phyloP scores from a whole-genome alignment of 139 green algal species.

The Coccomyxa sp. region DNA sequence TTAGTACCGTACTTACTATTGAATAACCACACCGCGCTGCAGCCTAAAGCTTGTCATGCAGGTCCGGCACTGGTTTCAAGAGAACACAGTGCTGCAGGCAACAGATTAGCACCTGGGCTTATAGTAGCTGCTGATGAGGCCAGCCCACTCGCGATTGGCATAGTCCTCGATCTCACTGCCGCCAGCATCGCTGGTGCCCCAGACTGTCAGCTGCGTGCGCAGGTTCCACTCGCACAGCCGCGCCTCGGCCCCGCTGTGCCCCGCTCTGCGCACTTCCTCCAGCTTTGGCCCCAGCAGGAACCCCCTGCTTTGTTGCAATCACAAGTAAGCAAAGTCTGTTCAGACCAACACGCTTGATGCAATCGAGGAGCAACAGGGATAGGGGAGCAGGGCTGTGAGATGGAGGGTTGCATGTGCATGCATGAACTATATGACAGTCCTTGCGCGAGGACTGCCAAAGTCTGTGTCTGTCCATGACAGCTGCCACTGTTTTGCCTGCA shows the following conservation, averaged over 20 bases:
- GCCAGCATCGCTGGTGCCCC: constrained; percentile 14
- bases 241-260: constrained; percentile 6
- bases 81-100: background rate
- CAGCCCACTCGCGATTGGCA: constrained; percentile 39
- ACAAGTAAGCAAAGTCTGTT: background rate
- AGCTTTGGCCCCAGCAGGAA: constrained; percentile 38
- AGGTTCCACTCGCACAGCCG: constrained; percentile 36
- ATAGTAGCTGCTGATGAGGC: constrained; percentile 37
- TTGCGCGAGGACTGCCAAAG: too few species aligned
- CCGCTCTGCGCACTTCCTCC: constrained; percentile 8
- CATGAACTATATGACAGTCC: too few species aligned
- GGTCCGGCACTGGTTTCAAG: background rate
- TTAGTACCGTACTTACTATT: background rate
- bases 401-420: too few species aligned
- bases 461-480: too few species aligned
- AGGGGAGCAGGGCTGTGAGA: too few species aligned
- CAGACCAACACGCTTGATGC: too few species aligned
- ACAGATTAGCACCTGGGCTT: background rate
- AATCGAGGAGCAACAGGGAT: too few species aligned
- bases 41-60: background rate
- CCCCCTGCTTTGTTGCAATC: background rate
- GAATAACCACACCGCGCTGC: background rate
- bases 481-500: too few species aligned
- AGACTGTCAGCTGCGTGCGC: constrained; percentile 36
- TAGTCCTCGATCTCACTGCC: constrained; percentile 37